phyloP scores from a whole-genome alignment of 1,284 basidiomycete genomes.

The Melampsora americana region DNA sequence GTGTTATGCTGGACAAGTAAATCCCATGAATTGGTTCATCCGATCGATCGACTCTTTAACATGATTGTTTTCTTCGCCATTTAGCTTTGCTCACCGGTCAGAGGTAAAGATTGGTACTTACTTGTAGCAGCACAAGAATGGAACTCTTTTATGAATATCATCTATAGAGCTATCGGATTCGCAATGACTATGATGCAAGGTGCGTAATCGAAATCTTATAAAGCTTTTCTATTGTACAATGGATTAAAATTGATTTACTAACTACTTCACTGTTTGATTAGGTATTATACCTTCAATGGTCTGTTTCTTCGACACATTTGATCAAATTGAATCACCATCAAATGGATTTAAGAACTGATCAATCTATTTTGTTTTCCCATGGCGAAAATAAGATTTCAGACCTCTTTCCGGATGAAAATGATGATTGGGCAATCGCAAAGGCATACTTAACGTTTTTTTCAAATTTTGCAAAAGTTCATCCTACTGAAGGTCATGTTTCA shows the following conservation, averaged over 20 bases:
- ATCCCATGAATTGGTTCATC: background rate
- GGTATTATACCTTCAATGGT: slow-evolving; percentile 43
- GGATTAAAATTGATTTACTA: background rate
- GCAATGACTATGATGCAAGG: slow-evolving; percentile 44
- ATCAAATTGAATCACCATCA: no score
- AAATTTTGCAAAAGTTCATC: slow-evolving; percentile 29
- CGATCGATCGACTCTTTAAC: background rate
- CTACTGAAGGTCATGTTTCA: slow-evolving; percentile 39
- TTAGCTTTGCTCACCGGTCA: slow-evolving; percentile 31
- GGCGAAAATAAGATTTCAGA: slow-evolving; percentile 22
- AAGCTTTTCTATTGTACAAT: no score
- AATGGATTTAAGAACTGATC: background rate
- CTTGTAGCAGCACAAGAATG: slow-evolving; percentile 42
- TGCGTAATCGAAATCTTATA: background rate
- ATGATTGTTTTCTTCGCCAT: background rate
- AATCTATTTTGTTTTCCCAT: background rate
- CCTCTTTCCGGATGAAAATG: slow-evolving; percentile 33
- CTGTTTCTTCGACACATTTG: background rate
- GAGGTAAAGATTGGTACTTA: slow-evolving; percentile 41
- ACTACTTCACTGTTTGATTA: background rate
- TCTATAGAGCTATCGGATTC: slow-evolving; percentile 38
- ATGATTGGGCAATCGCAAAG: slow-evolving; percentile 41
- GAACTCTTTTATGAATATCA: slow-evolving; percentile 41
- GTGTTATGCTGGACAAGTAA: slow-evolving; percentile 33
- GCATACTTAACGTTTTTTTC: slow-evolving; percentile 35